phyloP scores from a whole-genome alignment of 768 basidiomycete genomes.

The Russula brevipes region DNA sequence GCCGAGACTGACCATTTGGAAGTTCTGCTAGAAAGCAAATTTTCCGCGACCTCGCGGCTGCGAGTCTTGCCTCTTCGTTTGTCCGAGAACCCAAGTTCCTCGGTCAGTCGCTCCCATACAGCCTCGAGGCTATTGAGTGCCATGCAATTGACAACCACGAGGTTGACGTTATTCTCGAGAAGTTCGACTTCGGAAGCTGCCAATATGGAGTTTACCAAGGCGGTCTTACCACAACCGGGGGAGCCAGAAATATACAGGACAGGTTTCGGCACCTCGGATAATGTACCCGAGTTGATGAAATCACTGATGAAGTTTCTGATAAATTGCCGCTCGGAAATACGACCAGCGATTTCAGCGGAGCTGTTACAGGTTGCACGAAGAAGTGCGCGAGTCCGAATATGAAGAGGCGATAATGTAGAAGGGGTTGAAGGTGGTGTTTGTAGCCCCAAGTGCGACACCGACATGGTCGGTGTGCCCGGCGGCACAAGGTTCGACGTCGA shows the following conservation, averaged over 20 bases:
- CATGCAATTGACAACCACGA: constrained; percentile 76
- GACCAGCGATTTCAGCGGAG: constrained; percentile 55
- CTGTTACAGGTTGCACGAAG: constrained; percentile 68
- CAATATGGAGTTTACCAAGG: constrained; percentile 67
- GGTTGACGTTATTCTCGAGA: constrained; percentile 39
- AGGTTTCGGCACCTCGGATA: constrained; percentile 32
- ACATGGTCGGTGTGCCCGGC: constrained; percentile 41
- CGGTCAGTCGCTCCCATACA: constrained; percentile 64
- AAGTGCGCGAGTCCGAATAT: constrained; percentile 58
- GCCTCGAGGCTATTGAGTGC: constrained; percentile 59
- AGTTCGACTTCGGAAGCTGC: constrained; percentile 34
- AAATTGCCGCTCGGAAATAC: constrained; percentile 53
- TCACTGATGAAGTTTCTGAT: constrained; percentile 57
- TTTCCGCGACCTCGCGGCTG: constrained; percentile 37
- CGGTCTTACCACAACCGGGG: constrained; percentile 91
- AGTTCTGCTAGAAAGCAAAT: constrained; percentile 38
- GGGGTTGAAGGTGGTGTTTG: constrained; percentile 62
- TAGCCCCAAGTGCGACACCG: constrained; percentile 41
- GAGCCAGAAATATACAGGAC: constrained; percentile 87
- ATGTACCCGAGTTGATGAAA: constrained; percentile 39
- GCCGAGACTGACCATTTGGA: constrained; percentile 47
- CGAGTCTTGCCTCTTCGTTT: constrained; percentile 42
- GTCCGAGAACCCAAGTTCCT: constrained; percentile 43
- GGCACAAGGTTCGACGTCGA: constrained; percentile 43
- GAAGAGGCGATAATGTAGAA: constrained; percentile 43